Evolutionary conservation across 2,329 filamentous ascomycete genomes (phyloP).

Genomic region (Stachybotrys chlorohalonatus): DNA sequence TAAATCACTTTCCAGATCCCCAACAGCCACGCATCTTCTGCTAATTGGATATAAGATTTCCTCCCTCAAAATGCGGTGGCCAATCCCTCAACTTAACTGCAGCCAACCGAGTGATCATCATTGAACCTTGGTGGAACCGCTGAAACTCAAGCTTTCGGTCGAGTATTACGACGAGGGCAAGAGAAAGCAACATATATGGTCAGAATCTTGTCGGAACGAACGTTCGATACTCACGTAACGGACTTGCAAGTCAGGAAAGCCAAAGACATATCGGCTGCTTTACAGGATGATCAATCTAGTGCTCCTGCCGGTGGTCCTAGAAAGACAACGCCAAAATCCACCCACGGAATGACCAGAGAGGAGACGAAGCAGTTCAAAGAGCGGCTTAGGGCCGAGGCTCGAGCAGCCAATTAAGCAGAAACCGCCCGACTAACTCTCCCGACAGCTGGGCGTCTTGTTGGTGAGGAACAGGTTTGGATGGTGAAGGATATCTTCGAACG

Average conservation of each 20-base stretch:
- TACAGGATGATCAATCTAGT: slow-evolving; percentile 19
- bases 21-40: no score
- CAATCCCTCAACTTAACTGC: slow-evolving; percentile 29
- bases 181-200: slow-evolving; percentile 47
- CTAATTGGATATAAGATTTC: slow-evolving; percentile 17
- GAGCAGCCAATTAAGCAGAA: no score
- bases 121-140: slow-evolving; percentile 56
- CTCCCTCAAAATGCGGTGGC: slow-evolving; percentile 22
- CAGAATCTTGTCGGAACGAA: slow-evolving; percentile 44
- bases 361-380: background rate
- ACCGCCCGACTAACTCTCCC: no score
- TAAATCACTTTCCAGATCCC: background rate
- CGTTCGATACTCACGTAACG: slow-evolving; percentile 49
- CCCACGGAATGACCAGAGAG: background rate
- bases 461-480: no score
- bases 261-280: slow-evolving; percentile 25
- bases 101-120: slow-evolving; percentile 43
- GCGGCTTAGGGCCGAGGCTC: no score
- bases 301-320: background rate
- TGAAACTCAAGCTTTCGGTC: slow-evolving; percentile 53
- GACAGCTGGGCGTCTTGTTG: no score
- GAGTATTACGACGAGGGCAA: slow-evolving; percentile 60
- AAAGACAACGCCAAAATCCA: background rate
- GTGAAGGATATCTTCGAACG: no score
- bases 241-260: slow-evolving; percentile 48